A percentile compares a stretch with the other conserved stretches of the same genome.
These are phyloP conservation scores for Kappamyces sp. DNA, from an alignment of 192 early-diverging fungal genomes.

Conservation along the genomic window DNA sequence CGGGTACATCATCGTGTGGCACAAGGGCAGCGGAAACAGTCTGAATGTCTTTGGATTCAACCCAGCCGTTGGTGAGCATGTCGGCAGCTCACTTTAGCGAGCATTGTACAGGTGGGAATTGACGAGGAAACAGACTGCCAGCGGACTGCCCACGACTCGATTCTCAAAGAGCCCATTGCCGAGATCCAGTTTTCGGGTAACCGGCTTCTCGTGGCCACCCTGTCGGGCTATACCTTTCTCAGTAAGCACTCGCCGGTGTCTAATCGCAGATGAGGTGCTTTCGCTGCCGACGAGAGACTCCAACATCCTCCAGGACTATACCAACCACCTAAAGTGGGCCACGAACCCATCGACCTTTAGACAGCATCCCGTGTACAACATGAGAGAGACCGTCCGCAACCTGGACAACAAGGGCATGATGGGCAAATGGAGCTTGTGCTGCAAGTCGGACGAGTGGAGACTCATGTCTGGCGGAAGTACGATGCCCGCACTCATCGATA, in stretches of 20 bases:
- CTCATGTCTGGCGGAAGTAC: slow-evolving; percentile 9
- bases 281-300: background rate
- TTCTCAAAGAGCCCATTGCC: slow-evolving; percentile 12
- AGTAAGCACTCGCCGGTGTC: too few relatives aligned
- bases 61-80: background rate
- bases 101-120: background rate
- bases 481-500: too few relatives aligned
- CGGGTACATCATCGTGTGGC: slow-evolving; percentile 30
- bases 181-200: background rate
- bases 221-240: slow-evolving; percentile 6
- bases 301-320: background rate
- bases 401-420: slow-evolving; percentile 6
- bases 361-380: too few relatives aligned
- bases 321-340: background rate
- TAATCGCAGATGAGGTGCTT: background rate
- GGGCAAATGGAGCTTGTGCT: slow-evolving; percentile 14
- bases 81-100: too few relatives aligned
- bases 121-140: background rate
- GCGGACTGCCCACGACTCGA: background rate
- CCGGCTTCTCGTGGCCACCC: slow-evolving; percentile 5
- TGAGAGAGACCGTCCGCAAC: background rate
- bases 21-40: slow-evolving; percentile 34
- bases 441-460: slow-evolving; percentile 6
- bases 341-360: background rate
- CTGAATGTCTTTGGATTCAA: slow-evolving; percentile 19